Evolutionary conservation across 192 early-diverging fungal species (phyloP), one percentile per base, ranked within the genome.

Genomic region (Coemansia brasiliensis): DNA sequence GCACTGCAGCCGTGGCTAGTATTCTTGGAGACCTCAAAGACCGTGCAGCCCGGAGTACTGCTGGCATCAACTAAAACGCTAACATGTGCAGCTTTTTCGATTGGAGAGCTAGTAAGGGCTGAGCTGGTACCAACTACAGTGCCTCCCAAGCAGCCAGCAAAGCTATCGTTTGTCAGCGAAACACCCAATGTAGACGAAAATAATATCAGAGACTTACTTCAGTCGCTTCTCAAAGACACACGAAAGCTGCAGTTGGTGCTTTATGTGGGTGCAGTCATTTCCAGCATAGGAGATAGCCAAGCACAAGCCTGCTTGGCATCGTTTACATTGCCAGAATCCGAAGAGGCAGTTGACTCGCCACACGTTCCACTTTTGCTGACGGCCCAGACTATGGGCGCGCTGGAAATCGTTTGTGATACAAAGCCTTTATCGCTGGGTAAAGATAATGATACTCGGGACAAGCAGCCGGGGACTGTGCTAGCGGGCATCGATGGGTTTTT

Each of bases 11-110:
- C 65, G 18, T 63, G 58, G 50, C 42, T 64, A 1, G 59, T 60
- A 24, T 45, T 18, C 18, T 42, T 82, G 21, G 53, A 51, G 22
- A 48, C 44, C 0, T 56, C 57, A 10, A 41, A 37, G 4, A 29
- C 25, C 1, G 65, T 78, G 41, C 74, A 78, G 54, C 74, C 74
- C 0, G 74, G 67, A 13, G 69, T 72, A 29, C 53, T 78, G 5
- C 32, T 70, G 22, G 69, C 59, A 10, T 24, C 59, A 0, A 44
- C 57, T 1, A 42, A 39, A 1, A 54, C 61, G 2, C 49, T 71
- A 10, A 17, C 11, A 1, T 32, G 51, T 0, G 63, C 57, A 1
- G 67, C 59, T 10, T 44, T 58, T 38, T 6, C 38, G 3, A 22
- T 52, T 9, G 74, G 74, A 39, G 63, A 78, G 61, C 27, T 67